Percentiles rank a stretch among this genome's conserved stretches.
These are phyloP conservation scores for Neoboletus subvelutipes DNA, from an alignment of 768 basidiomycete species.

Conservation along the genomic window DNA sequence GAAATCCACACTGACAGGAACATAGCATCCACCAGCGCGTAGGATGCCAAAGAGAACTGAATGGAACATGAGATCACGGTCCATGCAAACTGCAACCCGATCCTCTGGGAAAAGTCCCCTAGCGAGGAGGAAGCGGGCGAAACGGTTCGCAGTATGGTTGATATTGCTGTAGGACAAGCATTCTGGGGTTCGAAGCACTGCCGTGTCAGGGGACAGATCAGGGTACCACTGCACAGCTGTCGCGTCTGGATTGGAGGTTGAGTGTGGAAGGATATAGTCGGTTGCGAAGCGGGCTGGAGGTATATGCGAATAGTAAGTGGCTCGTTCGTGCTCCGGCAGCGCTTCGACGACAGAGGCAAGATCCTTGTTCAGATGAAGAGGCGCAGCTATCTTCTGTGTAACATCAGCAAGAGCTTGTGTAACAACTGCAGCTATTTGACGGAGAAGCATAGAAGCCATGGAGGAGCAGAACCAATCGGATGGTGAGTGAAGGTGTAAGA, in stretches of 20 bases:
- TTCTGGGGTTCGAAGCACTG: constrained; percentile 1
- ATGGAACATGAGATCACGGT: constrained; percentile 43
- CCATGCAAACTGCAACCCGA: constrained; percentile 46
- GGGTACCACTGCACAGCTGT: constrained; percentile 26
- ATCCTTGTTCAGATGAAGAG: constrained; percentile 8
- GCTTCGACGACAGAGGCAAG: constrained; percentile 20
- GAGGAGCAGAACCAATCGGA: constrained; percentile 14
- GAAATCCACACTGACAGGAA: constrained; percentile 39
- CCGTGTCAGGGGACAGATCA: constrained; percentile 4
- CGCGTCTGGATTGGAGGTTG: constrained; percentile 11
- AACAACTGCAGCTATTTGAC: constrained; percentile 15
- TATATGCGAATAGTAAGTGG: constrained; percentile 17
- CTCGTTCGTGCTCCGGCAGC: constrained; percentile 9
- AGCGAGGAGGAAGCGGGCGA: constrained; percentile 42
- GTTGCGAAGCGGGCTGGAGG: constrained; percentile 21
- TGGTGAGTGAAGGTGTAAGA: constrained; percentile 16
- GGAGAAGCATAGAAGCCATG: constrained; percentile 15
- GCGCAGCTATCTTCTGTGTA: constrained; percentile 8
- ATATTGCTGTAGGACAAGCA: constrained; percentile 35
- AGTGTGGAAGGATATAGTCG: constrained; percentile 24
- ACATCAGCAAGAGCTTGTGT: constrained; percentile 2
- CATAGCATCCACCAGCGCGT: constrained; percentile 51
- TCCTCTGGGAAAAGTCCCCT: constrained; percentile 38
- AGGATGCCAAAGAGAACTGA: constrained; percentile 43
- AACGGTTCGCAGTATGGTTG: constrained; percentile 37